Conservation (phyloP, 306 rosid genomes). For the Arachis stenosperma region DNA sequence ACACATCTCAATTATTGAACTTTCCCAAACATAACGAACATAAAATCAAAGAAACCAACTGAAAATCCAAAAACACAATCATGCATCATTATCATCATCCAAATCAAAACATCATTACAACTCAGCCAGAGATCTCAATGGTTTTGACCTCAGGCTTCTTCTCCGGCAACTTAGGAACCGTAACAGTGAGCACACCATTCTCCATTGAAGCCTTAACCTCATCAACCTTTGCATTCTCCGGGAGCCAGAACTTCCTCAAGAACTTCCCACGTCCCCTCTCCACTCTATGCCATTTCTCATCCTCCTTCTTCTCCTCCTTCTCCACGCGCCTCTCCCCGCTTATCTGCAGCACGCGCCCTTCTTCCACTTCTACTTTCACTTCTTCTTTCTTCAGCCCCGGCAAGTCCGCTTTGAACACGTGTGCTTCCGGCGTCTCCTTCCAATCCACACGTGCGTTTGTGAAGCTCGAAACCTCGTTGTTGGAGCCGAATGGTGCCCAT, state of each 20-base stretch:
- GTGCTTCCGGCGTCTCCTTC: slow-evolving; percentile 23
- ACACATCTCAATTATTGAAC: background rate
- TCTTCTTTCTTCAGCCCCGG: slow-evolving; percentile 29
- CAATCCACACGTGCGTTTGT: slow-evolving; percentile 16
- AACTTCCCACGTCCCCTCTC: slow-evolving; percentile 35
- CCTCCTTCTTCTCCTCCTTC: slow-evolving; percentile 28
- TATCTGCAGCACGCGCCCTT: slow-evolving; percentile 10
- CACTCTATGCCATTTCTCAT: slow-evolving; percentile 35
- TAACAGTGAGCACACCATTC: slow-evolving; percentile 28
- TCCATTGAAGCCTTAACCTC: slow-evolving; percentile 35
- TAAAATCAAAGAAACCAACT: background rate
- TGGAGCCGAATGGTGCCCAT: slow-evolving; percentile 5
- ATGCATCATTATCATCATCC: background rate
- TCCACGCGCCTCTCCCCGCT: slow-evolving; percentile 29
- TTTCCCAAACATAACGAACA: background rate
- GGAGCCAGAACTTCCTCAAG: slow-evolving; percentile 18
- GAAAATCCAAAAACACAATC: background rate
- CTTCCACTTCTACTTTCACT: slow-evolving; percentile 22
- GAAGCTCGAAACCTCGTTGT: slow-evolving; percentile 12
- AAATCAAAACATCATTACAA: too few relatives aligned
- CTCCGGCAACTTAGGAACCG: slow-evolving; percentile 25
- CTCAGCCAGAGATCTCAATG: slow-evolving; percentile 32
- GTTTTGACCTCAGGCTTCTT: slow-evolving; percentile 20
- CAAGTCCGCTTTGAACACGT: slow-evolving; percentile 30
- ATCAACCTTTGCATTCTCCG: slow-evolving; percentile 27